Percentiles rank a stretch among this genome's conserved stretches.
phyloP scores from a whole-genome alignment of 805 yeast genomes.

The Hanseniaspora pseudoguilliermondii region DNA sequence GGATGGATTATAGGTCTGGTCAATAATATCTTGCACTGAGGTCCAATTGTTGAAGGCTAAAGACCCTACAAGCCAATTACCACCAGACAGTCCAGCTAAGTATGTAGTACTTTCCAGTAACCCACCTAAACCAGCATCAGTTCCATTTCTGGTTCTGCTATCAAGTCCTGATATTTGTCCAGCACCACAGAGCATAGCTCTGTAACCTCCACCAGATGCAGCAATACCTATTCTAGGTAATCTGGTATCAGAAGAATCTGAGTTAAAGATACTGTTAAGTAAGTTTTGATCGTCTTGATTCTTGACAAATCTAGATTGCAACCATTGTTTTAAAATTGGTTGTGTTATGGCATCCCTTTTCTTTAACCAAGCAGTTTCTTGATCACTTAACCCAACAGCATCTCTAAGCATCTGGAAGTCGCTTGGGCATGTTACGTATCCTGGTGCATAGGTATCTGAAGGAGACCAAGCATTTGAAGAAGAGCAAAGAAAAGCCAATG shows the following conservation, averaged over 20 bases:
- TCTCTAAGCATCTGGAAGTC: slow-evolving; percentile 32
- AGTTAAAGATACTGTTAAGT: not conserved
- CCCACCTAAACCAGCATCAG: slow-evolving; percentile 56
- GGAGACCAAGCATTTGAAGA: slow-evolving; percentile 37
- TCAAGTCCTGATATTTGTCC: slow-evolving; percentile 73
- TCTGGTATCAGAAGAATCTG: slow-evolving; percentile 24
- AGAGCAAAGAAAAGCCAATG: not conserved
- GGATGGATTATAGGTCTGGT: slow-evolving; percentile 18
- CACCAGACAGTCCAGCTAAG: slow-evolving; percentile 70
- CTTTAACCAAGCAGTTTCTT: slow-evolving; percentile 43
- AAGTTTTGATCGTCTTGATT: slow-evolving; percentile 17
- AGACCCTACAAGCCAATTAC: slow-evolving; percentile 68
- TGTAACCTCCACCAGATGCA: slow-evolving; percentile 74
- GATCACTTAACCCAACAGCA: slow-evolving; percentile 35
- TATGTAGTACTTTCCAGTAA: slow-evolving; percentile 58
- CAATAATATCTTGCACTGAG: slow-evolving; percentile 47
- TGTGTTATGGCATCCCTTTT: slow-evolving; percentile 36
- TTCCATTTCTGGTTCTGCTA: slow-evolving; percentile 47
- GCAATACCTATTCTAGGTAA: slow-evolving; percentile 39
- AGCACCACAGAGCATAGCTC: slow-evolving; percentile 80
- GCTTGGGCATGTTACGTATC: slow-evolving; percentile 42
- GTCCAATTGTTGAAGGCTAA: slow-evolving; percentile 62
- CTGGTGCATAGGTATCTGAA: slow-evolving; percentile 50
- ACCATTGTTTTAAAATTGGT: slow-evolving; percentile 34
- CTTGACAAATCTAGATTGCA: slow-evolving; percentile 30